A percentile compares a stretch with the other conserved stretches of the same genome.
These are phyloP conservation scores for Logfia minima DNA, from an alignment of 129 eudicot species.

Conservation along the genomic window DNA sequence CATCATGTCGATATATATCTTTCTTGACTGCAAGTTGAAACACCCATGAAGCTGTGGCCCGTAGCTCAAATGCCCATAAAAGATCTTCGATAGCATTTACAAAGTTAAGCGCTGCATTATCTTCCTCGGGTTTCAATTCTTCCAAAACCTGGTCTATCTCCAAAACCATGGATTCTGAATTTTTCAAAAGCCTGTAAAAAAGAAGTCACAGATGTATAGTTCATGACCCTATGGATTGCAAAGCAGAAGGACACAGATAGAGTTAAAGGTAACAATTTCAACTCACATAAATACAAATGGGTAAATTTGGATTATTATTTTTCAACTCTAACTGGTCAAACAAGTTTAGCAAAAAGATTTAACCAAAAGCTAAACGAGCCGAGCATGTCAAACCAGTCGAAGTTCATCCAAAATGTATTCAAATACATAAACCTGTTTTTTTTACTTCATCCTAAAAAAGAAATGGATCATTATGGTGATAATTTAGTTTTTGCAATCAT, in stretches of 20 bases:
- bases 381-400: not conserved
- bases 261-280: not conserved
- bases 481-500: too few relatives aligned
- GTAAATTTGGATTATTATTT: not conserved
- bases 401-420: not conserved
- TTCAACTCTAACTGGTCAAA: not conserved
- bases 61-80: constrained; percentile 94
- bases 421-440: too few relatives aligned
- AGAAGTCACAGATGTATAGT: not conserved
- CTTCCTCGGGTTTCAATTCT: constrained; percentile 64
- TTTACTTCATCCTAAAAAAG: too few relatives aligned
- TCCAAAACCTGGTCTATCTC: constrained; percentile 61
- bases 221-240: not conserved
- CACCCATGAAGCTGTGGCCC: constrained; percentile 96
- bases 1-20: constrained; percentile 60
- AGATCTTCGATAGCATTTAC: constrained; percentile 89
- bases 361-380: not conserved
- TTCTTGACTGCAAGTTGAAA: constrained; percentile 90
- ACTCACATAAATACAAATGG: not conserved
- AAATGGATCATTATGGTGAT: too few relatives aligned
- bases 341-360: not conserved
- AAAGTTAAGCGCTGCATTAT: constrained; percentile 82
- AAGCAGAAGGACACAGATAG: constrained; percentile 2
- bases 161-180: constrained; percentile 54
- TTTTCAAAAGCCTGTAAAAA: constrained; percentile 66